These are phyloP conservation scores for Monosporozyma aerobia DNA, from an alignment of 805 yeast species.

Conservation along the genomic window DNA sequence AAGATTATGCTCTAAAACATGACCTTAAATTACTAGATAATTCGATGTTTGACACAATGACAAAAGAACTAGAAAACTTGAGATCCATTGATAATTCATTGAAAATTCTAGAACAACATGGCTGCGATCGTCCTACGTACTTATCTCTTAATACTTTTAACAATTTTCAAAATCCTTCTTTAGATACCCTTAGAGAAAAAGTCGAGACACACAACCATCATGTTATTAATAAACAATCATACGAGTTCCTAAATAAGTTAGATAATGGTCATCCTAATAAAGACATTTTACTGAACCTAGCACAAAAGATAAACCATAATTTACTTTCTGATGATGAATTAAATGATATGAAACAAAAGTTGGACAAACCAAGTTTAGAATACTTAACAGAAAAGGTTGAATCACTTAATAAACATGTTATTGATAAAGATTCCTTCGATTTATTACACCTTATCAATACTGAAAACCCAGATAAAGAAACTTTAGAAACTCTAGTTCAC, in stretches of 20 bases:
- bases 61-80: background rate
- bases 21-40: slow-evolving; percentile 1
- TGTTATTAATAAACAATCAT: background rate
- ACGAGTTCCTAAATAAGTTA: background rate
- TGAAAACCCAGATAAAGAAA: background rate
- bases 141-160: background rate
- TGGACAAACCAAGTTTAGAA: background rate
- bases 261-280: background rate
- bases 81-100: background rate
- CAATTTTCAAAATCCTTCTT: slow-evolving; percentile 1
- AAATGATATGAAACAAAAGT: background rate
- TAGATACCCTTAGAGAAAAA: background rate
- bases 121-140: background rate
- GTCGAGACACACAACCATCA: background rate
- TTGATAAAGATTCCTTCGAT: slow-evolving; percentile 4
- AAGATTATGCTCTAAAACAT: background rate
- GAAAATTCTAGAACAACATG: background rate
- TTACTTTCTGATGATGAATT: background rate
- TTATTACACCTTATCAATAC: background rate
- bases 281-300: background rate
- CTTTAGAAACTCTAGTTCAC: background rate
- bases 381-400: background rate
- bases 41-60: background rate
- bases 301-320: background rate
- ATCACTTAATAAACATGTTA: background rate